phyloP scores from a whole-genome alignment of 2,329 filamentous ascomycete species.

The Capronia coronata region DNA sequence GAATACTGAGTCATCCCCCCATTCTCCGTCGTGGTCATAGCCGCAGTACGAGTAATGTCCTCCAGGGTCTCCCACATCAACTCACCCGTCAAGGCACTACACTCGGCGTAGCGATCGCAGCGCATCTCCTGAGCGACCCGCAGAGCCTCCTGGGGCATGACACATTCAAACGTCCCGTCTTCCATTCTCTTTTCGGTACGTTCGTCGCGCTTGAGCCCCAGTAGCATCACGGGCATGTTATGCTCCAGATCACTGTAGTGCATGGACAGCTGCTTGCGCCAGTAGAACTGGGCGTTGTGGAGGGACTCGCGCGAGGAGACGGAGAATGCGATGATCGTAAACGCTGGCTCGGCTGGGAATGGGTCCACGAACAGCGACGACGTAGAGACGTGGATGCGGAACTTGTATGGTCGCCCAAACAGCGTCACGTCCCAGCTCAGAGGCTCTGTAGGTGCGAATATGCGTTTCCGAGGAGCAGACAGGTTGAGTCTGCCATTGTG shows the following conservation, averaged over 20 bases:
- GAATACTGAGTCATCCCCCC: constrained; percentile 45
- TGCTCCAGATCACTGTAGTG: constrained; percentile 46
- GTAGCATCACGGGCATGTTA: constrained; percentile 51
- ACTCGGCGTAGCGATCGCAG: constrained; percentile 58
- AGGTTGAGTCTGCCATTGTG: constrained; percentile 30
- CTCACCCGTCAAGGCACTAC: constrained; percentile 55
- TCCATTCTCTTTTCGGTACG: constrained; percentile 21
- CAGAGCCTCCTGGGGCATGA: constrained; percentile 43
- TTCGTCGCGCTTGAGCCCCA: constrained; percentile 53
- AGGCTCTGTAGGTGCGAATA: constrained; percentile 50
- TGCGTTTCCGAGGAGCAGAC: constrained; percentile 31
- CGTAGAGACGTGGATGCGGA: constrained; percentile 52
- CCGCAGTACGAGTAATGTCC: constrained; percentile 53
- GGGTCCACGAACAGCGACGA: constrained; percentile 52
- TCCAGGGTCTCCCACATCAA: constrained; percentile 55
- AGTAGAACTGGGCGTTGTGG: constrained; percentile 42
- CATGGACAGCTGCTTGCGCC: constrained; percentile 39
- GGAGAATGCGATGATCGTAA: constrained; percentile 55
- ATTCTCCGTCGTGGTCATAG: constrained; percentile 50
- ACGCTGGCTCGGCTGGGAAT: constrained; percentile 47
- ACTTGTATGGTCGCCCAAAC: constrained; percentile 46
- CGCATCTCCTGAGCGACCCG: constrained; percentile 55
- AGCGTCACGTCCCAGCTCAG: constrained; percentile 54
- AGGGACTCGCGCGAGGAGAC: constrained; percentile 50
- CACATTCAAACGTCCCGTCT: constrained; percentile 30